A percentile compares a stretch with the other conserved stretches of the same genome.
phyloP scores from a whole-genome alignment of 371 early-diverging fungal species.

The Apophysomyces elegans region DNA sequence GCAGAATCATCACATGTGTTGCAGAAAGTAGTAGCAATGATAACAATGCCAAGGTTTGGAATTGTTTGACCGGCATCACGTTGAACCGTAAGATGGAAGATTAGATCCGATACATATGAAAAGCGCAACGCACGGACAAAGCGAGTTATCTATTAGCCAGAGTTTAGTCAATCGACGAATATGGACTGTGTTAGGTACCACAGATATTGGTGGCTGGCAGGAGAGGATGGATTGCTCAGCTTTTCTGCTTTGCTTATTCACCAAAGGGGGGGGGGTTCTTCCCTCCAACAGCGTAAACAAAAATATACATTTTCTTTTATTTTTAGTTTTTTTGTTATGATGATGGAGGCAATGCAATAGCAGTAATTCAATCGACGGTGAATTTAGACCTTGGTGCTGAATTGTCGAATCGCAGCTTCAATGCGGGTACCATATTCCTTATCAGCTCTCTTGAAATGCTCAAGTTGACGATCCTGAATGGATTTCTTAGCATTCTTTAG shows the following conservation, averaged over 20 bases:
- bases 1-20: no score
- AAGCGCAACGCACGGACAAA: not conserved
- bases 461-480: slow-evolving; percentile 72
- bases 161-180: not conserved
- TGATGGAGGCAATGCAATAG: not conserved
- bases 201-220: not conserved
- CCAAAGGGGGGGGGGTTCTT: no score
- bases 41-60: no score
- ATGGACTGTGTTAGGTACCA: not conserved
- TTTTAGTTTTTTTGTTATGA: not conserved
- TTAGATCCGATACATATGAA: not conserved
- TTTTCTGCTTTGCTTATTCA: no score
- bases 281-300: no score
- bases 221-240: no score
- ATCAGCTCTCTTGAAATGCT: slow-evolving; percentile 72
- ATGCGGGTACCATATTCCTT: slow-evolving; percentile 69
- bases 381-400: not conserved
- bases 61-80: no score
- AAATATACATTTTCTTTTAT: not conserved
- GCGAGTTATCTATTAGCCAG: not conserved
- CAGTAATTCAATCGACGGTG: no score
- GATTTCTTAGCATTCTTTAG: slow-evolving; percentile 68
- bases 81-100: no score
- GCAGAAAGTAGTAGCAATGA: no score
- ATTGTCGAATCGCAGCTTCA: slow-evolving; percentile 28